These are phyloP conservation scores for Claviceps digitariae DNA, from an alignment of 2,329 filamentous ascomycete genomes.

Conservation along the genomic window DNA sequence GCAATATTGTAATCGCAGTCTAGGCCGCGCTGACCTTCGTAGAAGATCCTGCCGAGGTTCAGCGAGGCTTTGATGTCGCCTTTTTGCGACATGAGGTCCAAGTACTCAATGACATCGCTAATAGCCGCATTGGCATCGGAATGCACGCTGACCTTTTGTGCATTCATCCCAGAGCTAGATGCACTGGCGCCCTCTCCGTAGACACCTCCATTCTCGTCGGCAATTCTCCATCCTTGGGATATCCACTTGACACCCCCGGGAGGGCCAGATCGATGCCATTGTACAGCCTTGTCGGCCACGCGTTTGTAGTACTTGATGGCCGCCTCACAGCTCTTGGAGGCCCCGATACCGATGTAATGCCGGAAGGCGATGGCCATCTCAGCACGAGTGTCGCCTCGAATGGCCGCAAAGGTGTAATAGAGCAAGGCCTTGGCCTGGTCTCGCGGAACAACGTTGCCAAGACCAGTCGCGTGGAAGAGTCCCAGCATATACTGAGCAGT, in stretches of 20 bases:
- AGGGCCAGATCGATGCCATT: slow-evolving; percentile 77
- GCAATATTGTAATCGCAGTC: slow-evolving; percentile 61
- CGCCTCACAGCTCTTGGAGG: slow-evolving; percentile 71
- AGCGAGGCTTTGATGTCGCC: slow-evolving; percentile 80
- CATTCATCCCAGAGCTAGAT: slow-evolving; percentile 73
- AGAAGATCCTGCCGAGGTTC: slow-evolving; percentile 73
- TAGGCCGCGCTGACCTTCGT: slow-evolving; percentile 68
- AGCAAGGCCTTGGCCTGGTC: slow-evolving; percentile 87
- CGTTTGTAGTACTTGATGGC: slow-evolving; percentile 82
- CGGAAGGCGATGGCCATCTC: slow-evolving; percentile 91
- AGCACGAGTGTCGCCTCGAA: slow-evolving; percentile 67
- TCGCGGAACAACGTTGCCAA: slow-evolving; percentile 65
- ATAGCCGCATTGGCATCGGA: slow-evolving; percentile 76
- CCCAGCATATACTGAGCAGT: slow-evolving; percentile 94
- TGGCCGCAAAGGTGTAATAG: slow-evolving; percentile 88
- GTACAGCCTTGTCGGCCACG: slow-evolving; percentile 85
- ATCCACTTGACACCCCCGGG: slow-evolving; percentile 73
- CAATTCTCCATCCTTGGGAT: slow-evolving; percentile 68
- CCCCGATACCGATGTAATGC: slow-evolving; percentile 73
- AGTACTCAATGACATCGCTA: slow-evolving; percentile 88
- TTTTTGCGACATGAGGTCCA: slow-evolving; percentile 81
- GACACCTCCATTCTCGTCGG: slow-evolving; percentile 80
- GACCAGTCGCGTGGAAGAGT: slow-evolving; percentile 87
- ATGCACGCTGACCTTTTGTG: slow-evolving; percentile 56
- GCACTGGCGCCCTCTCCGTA: slow-evolving; percentile 93